Base-by-base conservation (phyloP, 805 yeast species). In the Zygosaccharomyces gambellarensis region DNA sequence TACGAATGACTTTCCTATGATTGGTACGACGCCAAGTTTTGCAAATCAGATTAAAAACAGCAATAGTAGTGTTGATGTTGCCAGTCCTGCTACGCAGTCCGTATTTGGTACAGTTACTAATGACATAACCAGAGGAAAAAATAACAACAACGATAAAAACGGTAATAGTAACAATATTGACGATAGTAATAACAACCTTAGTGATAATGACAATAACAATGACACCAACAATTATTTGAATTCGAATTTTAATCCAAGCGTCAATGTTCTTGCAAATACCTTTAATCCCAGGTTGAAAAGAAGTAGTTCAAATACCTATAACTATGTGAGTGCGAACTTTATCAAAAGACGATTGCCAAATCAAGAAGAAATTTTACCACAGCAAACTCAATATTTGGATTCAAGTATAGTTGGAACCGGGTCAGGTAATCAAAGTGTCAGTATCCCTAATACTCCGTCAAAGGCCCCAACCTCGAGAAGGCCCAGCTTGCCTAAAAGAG, bases 261-360 rank as follows among this genome's bases (percentile, higher is more conserved):
- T 28, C 40, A 19, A 14, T 34, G 19, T 34, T 42, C 32, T 19
- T 21, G 34, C 43, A 29, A 34, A 48, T 21, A 29, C 43, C 32
- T 23, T 47, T 28, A 38, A 39, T 34, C 36, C 47, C 17, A 59
- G 63, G 14, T 61, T 52, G 43, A 63, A 63, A 49, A 57, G 67
- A 46, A 64, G 59, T 23, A 50, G 53, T 34, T 61, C 64, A 1
- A 51, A 52, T 32, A 53, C 65, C 11, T 53, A 53, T 46, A 53
- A 51, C 36, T 52, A 49, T 43, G 44, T 41, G 29, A 53, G 55
- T 36, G 36, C 52, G 8, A 47, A 47, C 6, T 36, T 45, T 40
- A 43, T 43, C 5, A 63, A 61, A 46, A 61, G 62, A 52, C 63
- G 66, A 49, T 46, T 57, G 46, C 55, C 57, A 14, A 53, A 53